phyloP scores from a whole-genome alignment of 441 rosid genomes.

The Rhodomyrtus psidioides region DNA sequence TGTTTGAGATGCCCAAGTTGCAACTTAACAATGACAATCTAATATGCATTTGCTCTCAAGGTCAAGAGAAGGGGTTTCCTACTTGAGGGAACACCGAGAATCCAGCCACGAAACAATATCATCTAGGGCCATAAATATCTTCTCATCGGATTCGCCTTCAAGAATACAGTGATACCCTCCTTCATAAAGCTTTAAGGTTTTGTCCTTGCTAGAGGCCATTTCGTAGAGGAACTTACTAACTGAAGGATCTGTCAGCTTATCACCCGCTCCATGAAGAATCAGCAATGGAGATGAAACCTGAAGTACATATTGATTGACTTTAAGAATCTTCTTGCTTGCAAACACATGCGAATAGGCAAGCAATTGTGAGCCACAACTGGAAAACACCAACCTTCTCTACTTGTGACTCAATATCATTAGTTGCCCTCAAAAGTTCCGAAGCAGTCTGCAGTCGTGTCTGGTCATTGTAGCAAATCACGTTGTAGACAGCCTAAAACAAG shows the following conservation, averaged over 20 bases:
- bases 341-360: neutral
- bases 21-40: neutral
- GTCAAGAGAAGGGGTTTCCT: neutral
- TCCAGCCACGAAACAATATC: conserved; percentile 81
- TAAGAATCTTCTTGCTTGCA: neutral
- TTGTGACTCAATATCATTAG: conserved; percentile 61
- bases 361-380: neutral
- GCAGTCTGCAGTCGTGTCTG: conserved; percentile 59
- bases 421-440: conserved; percentile 67
- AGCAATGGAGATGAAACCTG: conserved; percentile 83
- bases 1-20: neutral
- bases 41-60: neutral
- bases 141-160: conserved; percentile 84
- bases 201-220: conserved; percentile 69
- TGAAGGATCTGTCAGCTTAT: conserved; percentile 78
- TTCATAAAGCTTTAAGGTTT: conserved; percentile 76
- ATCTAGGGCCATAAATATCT: conserved; percentile 42
- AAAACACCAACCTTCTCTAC: conserved; percentile 43
- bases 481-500: conserved; percentile 54
- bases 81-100: conserved; percentile 12
- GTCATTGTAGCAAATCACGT: conserved; percentile 65
- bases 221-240: conserved; percentile 77
- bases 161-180: conserved; percentile 85
- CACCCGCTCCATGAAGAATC: conserved; percentile 86
- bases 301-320: neutral